Base-by-base conservation (phyloP, 2,329 filamentous ascomycete genomes). In the Diaporthe helianthi region DNA sequence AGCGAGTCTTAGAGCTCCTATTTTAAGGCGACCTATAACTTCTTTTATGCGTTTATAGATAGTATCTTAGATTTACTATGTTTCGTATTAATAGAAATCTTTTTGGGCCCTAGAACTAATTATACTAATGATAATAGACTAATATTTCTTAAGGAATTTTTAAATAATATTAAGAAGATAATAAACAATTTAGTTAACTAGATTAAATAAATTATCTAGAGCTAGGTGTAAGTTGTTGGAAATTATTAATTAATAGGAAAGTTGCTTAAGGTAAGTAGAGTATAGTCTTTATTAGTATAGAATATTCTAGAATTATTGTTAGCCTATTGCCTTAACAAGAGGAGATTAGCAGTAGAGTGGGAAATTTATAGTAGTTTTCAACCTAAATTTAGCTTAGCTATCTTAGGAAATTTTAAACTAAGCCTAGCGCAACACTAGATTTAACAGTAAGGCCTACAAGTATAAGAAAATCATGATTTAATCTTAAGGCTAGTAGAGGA, bases 321-420 rank as follows among this genome's bases (percentile, higher is more conserved):
- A 7, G 33, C 53, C 6, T 5, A 2, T 1, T 4, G 53, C n/a
- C n/a, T 9, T 4, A 2, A 19, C 4, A 19, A 52, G 10, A 1
- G 4, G 9, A 1, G 4, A 0, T 31, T 52, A 15, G 15, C n/a
- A 1, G 1, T 3, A 12, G 1, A 3, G 3, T n/a, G 44, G 8
- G 12, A 2, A 12, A 10, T 4, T 0, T 22, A 46, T 9, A 46
- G 15, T 15, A 13, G 15, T 2, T 33, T 33, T 8, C 7, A 33
- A 6, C 31, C 31, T 6, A 33, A 6, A 33, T 33, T 33, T 33
- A 33, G 7, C 31, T 33, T 33, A 7, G 8, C 10, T 6, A 7
- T 36, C n/a, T n/a, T n/a, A n/a, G 52, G 41, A 3, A 13, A 41
- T 7, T 26, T 58, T 15, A n/a, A 24, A 2, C 3, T 41, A 7